Evolutionary conservation across 345 rosid species (phyloP), one percentile per base, ranked within the genome.

Genomic region (Boechera retrofracta): DNA sequence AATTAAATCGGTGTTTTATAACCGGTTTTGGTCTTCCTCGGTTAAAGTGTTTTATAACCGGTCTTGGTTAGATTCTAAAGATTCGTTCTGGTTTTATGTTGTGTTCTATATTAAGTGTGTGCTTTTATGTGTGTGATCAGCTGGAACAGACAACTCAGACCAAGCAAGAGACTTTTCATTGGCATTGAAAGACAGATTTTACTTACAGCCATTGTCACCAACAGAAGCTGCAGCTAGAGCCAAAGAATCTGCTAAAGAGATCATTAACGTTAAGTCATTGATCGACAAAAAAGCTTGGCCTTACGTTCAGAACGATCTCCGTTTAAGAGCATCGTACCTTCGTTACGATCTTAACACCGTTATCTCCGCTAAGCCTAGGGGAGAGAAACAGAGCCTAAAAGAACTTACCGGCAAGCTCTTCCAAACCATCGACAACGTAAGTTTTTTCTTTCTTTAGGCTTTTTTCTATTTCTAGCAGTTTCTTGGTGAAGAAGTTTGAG

Each of bases 241-340:
- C 10, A 92, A 92, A 83, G 98, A 86, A 42, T 91, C 98, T 5
- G 97, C 98, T 12, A 85, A 89, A 83, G 99, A 92, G 2, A 95
- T 95, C 51, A 21, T 92, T 8, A 82, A 80, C 51, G 98, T 95
- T 76, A 95, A 95, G 86, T 45, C 57, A 5, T 56, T 85, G 49
- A 95, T 95, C 44, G 98, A 95, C 82, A 89, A 95, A 86, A 92
- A 92, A 80, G 93, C 94, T 2, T 95, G 98, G 99, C 98, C 99
- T 0, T 91, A 85, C 60, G 99, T 95, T 65, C 88, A 83, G 61
- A 94, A 88, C 35, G 96, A 94, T 73, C 98, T 94, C 67, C 98
- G 97, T 47, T 85, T 83, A 51, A 90, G 18, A 84, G 89, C 98
- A 11, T 65, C 38, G 26, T 89, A 89, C 64, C 98, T 95, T 56